A percentile compares a stretch with the other conserved stretches of the same genome.
phyloP scores from a whole-genome alignment of 2,329 filamentous ascomycete species.

The Dothistroma pini region DNA sequence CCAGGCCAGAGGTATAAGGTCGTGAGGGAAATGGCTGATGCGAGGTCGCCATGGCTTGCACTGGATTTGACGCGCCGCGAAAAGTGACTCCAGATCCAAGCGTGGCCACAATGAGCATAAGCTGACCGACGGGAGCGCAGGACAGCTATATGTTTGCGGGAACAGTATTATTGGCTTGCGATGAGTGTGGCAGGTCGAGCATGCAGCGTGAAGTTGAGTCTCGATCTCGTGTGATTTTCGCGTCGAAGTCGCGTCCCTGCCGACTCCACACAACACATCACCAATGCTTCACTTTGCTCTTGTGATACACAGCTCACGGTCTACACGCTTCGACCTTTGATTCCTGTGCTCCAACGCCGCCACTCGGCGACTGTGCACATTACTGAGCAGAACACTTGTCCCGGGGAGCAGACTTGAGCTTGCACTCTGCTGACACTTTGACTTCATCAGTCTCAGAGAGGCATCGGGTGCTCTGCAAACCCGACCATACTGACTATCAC shows the following conservation, averaged over 20 bases:
- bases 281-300: neutral
- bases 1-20: constrained; percentile 49
- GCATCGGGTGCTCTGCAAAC: too few relatives aligned
- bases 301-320: neutral
- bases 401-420: too few relatives aligned
- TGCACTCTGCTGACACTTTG: too few relatives aligned
- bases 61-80: neutral
- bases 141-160: neutral
- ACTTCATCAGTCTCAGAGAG: too few relatives aligned
- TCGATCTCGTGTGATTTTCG: neutral
- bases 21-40: constrained; percentile 55
- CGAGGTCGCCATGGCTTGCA: constrained; percentile 49
- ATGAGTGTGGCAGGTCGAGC: neutral
- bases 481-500: too few relatives aligned
- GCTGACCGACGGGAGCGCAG: neutral
- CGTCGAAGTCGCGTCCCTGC: neutral
- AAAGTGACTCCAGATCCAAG: neutral
- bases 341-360: too few relatives aligned
- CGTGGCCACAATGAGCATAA: neutral
- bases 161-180: neutral
- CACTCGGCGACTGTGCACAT: too few relatives aligned
- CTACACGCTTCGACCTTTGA: too few relatives aligned
- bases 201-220: neutral
- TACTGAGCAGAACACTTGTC: too few relatives aligned
- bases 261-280: neutral